Base-by-base conservation (phyloP, 2,329 filamentous ascomycete species). In the Xylaria arbuscula region DNA sequence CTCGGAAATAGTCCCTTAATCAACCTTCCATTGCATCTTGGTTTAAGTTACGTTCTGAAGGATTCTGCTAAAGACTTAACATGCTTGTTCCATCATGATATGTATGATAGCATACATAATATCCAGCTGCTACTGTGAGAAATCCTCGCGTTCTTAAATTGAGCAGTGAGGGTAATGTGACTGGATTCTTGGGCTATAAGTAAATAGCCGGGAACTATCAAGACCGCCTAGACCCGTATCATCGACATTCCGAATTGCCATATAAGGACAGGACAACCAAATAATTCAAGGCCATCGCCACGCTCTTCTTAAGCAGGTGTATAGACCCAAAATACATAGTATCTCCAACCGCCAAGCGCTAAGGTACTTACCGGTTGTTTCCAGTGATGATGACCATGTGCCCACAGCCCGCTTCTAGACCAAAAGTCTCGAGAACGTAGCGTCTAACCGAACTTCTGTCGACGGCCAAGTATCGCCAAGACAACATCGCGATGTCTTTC, bases 231-330 rank as follows among this genome's bases (percentile, higher is more conserved):
- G 54, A 57, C 40, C 34, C 58, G 36, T 60, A 53, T 17, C 13
- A 58, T 66, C 45, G 8, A 75, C 56, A 69, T 60, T 75, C 72
- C 72, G 72, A 75, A 59, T 72, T 76, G 48, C 74, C 71, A 67
- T 60, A 70, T 73, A 64, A 60, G 71, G 74, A 72, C 58, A 38
- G 28, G 24, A 64, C 38, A 38, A 7, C 54, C 28, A 58, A 48
- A 47, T 13, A 28, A 13, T 17, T 19, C 42, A 15, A 48, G 28
- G 17, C 47, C 28, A 50, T 54, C 48, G 22, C 40, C 48, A 54
- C 28, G 11, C 9, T 19, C 32, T 2, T 50, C 9, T 6, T 11
- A n/a, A 13, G 36, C 28, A 42, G 5, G 6, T 45, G 17, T n/a
- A 47, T 45, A n/a, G 22, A 42, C 36, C 36, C n/a, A 50, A 17